These are phyloP conservation scores for Gymnopilus junonius DNA, from an alignment of 768 basidiomycete genomes.

Conservation along the genomic window DNA sequence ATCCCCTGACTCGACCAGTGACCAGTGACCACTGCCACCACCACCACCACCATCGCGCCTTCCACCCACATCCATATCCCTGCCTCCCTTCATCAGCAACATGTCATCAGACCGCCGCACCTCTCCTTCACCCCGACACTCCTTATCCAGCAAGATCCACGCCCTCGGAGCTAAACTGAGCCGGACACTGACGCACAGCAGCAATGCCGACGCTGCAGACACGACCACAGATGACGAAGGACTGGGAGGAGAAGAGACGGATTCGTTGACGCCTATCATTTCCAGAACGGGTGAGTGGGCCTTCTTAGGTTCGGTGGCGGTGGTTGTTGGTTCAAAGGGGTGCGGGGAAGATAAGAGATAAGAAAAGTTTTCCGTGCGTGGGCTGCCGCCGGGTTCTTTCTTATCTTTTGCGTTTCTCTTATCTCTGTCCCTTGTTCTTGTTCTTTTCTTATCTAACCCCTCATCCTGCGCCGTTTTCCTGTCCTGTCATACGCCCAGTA, in stretches of 20 bases:
- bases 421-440: neutral
- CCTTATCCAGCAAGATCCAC: neutral
- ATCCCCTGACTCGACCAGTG: too few relatives aligned
- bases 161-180: neutral
- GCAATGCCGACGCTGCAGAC: neutral
- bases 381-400: neutral
- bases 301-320: constrained; percentile 3
- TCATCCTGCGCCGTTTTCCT: neutral
- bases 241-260: neutral
- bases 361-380: constrained; percentile 15
- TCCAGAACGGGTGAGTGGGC: neutral
- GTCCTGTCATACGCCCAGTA: too few relatives aligned
- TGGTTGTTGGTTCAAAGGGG: constrained; percentile 7
- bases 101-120: neutral
- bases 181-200: neutral
- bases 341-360: constrained; percentile 16
- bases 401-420: constrained; percentile 12
- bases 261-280: neutral
- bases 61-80: neutral
- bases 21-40: too few relatives aligned
- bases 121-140: neutral
- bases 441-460: too few relatives aligned
- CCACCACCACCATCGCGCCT: neutral
- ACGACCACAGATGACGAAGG: too few relatives aligned
- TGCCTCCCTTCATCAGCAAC: neutral